Evolutionary conservation across 805 yeast species (phyloP), one percentile per base, ranked within the genome.

Genomic region (Jamesozyma jinghongensis): DNA sequence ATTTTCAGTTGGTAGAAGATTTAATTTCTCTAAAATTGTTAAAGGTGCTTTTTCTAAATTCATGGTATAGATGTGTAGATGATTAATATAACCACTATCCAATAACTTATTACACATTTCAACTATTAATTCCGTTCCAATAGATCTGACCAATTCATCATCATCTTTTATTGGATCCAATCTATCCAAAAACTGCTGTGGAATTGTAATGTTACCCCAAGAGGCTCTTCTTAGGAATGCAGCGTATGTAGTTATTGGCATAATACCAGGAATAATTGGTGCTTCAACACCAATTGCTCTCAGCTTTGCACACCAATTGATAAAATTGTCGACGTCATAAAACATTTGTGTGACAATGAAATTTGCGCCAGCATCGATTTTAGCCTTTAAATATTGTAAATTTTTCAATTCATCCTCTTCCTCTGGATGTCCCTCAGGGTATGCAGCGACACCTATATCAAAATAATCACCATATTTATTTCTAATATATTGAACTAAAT

Each of bases 351-450:
- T 92, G 48, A 92, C 79, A 42, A 92, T 80, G 58, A 92, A 90
- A 53, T 83, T 82, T 4, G 95, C 98, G 18, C 98, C 98, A 2
- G 83, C 86, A 51, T 92, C 97, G 49, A 86, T 79, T 57, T 92
- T 92, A 54, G 85, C 86, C 61, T 85, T 85, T 57, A 92, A 70
- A 52, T 72, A 83, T 19, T 65, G 64, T 40, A 81, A 65, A 28
- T 46, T 40, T 46, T 85, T 68, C 31, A 67, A 57, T 19, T 69
- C 70, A 7, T 65, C 65, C 2, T 67, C 61, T 56, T 86, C 94
- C 56, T 92, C 98, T 3, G 96, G 88, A 55, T 88, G 95, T 3
- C 97, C 97, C 61, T 92, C 98, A 1, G 98, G 97, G 60, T 92
- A 92, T 3, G 85, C 98, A 8, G 97, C 97, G 18, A 92, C 94